Evolutionary conservation across 495 filamentous ascomycete genomes (phyloP), one percentile per base, ranked within the genome.

Genomic region (Podospora fimiseda): DNA sequence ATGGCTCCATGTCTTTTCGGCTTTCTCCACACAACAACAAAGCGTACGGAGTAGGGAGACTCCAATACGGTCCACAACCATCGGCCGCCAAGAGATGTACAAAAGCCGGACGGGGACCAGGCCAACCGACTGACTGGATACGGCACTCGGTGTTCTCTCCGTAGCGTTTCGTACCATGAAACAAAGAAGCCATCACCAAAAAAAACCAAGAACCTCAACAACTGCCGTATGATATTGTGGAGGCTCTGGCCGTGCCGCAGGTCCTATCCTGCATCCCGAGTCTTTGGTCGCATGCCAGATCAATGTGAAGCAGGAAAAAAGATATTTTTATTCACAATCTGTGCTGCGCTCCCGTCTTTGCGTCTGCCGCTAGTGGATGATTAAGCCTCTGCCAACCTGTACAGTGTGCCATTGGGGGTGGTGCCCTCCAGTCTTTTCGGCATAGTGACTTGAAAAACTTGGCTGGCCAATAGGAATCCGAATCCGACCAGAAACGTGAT

Each of bases 241-340:
- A 65, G 62, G 62, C 60, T 62, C 51, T 62, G 60, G 56, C 53
- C 39, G 40, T 51, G 52, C 50, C 49, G 37, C 56, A 54, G 23
- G 48, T 27, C 39, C 52, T 30, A 48, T 39, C 38, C n/a, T n/a
- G n/a, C n/a, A n/a, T n/a, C 50, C 47, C 19, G 42, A 41, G 49
- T 56, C 41, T 44, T 56, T 64, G 48, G 54, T 52, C 15, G 49
- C 43, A 60, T 58, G 56, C 58, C 56, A 56, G 53, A 61, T 61
- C 51, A 53, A 30, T 41, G 39, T 42, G 15, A 42, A 42, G 2
- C 20, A n/a, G 1, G 11, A 16, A 16, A 14, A 46, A 43, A 57
- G 55, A 59, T 68, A 68, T 68, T 68, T 68, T 68, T 68, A 62
- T 56, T 55, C 56, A 18, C 44, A 40, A 15, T 23, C 55, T 58